Conservation (phyloP, 257 asterid species). For the Gentiana straminea region DNA sequence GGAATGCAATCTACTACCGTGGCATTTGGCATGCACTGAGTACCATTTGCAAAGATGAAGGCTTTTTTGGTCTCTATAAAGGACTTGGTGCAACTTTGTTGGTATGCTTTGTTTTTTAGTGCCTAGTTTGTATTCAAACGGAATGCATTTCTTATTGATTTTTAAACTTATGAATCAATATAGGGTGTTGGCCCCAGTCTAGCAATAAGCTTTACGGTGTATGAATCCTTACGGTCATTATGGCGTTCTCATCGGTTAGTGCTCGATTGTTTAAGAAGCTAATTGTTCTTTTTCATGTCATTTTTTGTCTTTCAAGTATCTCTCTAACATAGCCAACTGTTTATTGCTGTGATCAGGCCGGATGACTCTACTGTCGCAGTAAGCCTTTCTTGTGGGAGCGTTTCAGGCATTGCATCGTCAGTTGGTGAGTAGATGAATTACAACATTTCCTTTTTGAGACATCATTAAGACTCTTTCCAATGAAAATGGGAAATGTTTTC, state of each 20-base stretch:
- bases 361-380: conserved; percentile 52
- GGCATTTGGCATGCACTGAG: conserved; percentile 73
- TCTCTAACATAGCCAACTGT: not conserved
- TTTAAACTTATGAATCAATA: conserved; percentile 10
- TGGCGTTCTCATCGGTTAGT: conserved; percentile 59
- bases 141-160: not conserved
- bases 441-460: not conserved
- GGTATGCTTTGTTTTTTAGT: conserved; percentile 31
- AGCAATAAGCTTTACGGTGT: conserved; percentile 88
- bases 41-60: conserved; percentile 91
- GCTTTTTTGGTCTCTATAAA: conserved; percentile 75
- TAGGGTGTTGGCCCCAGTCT: conserved; percentile 97
- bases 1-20: conserved; percentile 61
- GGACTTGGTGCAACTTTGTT: conserved; percentile 89
- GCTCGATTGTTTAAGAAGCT: not conserved
- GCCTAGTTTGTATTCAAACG: not conserved
- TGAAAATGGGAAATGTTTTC: too few relatives aligned
- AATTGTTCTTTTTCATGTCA: not conserved
- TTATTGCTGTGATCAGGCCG: conserved; percentile 36
- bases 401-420: conserved; percentile 89
- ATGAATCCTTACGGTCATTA: conserved; percentile 57
- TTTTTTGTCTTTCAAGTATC: not conserved
- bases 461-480: not conserved
- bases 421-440: conserved; percentile 41
- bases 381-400: conserved; percentile 94